phyloP scores from a whole-genome alignment of 495 filamentous ascomycete species.

The Penicillium daleae region DNA sequence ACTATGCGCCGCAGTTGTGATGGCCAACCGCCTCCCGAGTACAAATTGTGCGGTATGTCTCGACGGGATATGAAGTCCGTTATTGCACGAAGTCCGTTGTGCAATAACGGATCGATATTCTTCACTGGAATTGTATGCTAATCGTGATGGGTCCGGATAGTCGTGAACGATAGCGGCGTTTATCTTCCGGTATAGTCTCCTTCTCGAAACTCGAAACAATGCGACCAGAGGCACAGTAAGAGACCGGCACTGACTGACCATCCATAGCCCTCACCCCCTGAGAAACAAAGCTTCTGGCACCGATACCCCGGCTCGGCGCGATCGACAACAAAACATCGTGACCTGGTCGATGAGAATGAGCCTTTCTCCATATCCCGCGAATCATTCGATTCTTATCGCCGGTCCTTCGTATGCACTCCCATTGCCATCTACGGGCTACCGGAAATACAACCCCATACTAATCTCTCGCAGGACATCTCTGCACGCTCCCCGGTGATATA shows the following conservation, averaged over 20 bases:
- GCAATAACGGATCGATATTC: no score
- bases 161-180: slow-evolving; percentile 95
- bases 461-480: slow-evolving; percentile 75
- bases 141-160: slow-evolving; percentile 47
- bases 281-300: slow-evolving; percentile 85
- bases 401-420: slow-evolving; percentile 78
- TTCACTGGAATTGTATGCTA: background rate
- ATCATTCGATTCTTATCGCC: slow-evolving; percentile 95
- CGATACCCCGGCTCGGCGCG: slow-evolving; percentile 67
- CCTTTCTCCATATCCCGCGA: slow-evolving; percentile 97
- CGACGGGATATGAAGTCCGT: background rate
- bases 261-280: slow-evolving; percentile 81
- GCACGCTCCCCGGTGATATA: slow-evolving; percentile 78
- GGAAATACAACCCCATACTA: slow-evolving; percentile 7
- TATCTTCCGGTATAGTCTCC: slow-evolving; percentile 79
- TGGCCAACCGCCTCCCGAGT: slow-evolving; percentile 65
- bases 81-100: no score
- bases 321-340: slow-evolving; percentile 72
- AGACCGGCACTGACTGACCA: slow-evolving; percentile 21
- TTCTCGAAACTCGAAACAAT: slow-evolving; percentile 10
- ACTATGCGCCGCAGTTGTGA: slow-evolving; percentile 62
- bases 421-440: background rate
- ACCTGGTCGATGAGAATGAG: slow-evolving; percentile 78
- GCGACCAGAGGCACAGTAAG: background rate
- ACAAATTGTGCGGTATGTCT: slow-evolving; percentile 78